Conservation (phyloP, 208 protist species). For the Herpetomonas muscarum region DNA sequence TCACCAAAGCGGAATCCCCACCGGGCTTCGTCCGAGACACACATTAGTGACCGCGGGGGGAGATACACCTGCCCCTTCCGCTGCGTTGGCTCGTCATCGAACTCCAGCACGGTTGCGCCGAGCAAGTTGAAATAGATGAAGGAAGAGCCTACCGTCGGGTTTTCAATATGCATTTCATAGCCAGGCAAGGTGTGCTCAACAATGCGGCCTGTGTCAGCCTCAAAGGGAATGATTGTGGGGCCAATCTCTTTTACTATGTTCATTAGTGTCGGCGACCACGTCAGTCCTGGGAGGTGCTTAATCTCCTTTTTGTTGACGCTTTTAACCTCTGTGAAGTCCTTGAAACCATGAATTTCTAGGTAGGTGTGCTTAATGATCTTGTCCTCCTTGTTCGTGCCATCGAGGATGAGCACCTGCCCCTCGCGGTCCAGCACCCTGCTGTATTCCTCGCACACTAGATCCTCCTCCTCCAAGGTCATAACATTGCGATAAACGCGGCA, state of each 20-base stretch:
- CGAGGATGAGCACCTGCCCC: slow-evolving; percentile 46
- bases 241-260: slow-evolving; percentile 28
- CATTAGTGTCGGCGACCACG: slow-evolving; percentile 78
- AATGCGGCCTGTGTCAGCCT: slow-evolving; percentile 79
- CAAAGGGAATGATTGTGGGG: slow-evolving; percentile 22
- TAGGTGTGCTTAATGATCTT: slow-evolving; percentile 76
- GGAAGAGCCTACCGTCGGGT: slow-evolving; percentile 70
- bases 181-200: slow-evolving; percentile 81
- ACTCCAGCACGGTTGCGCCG: slow-evolving; percentile 67
- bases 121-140: slow-evolving; percentile 83
- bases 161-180: slow-evolving; percentile 85
- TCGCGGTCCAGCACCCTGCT: slow-evolving; percentile 53
- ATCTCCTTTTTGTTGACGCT: slow-evolving; percentile 66
- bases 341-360: slow-evolving; percentile 76
- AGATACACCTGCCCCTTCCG: slow-evolving; percentile 62
- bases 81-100: slow-evolving; percentile 83
- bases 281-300: slow-evolving; percentile 58
- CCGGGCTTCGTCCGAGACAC: slow-evolving; percentile 71
- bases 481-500: slow-evolving; percentile 76
- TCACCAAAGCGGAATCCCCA: slow-evolving; percentile 87
- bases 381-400: slow-evolving; percentile 42
- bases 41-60: slow-evolving; percentile 60
- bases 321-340: slow-evolving; percentile 75
- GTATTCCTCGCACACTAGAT: slow-evolving; percentile 67
- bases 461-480: slow-evolving; percentile 56